These are phyloP conservation scores for Elaphomyces granulatus DNA, from an alignment of 495 filamentous ascomycete genomes.

Conservation along the genomic window DNA sequence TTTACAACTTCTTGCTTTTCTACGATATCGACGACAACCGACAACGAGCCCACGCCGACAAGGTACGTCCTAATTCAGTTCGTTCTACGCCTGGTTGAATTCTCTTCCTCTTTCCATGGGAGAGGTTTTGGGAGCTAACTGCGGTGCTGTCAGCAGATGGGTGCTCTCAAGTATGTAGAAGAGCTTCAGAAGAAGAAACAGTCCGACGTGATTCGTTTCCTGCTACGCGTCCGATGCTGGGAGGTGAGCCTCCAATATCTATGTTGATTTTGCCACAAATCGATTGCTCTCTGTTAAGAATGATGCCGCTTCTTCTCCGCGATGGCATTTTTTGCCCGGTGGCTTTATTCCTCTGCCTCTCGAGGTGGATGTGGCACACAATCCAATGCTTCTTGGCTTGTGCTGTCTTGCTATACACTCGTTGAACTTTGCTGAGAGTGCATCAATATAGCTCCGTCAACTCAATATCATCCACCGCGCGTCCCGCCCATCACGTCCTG, in stretches of 20 bases:
- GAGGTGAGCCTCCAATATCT: constrained; percentile 57
- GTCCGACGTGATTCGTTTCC: constrained; percentile 96
- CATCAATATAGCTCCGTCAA: constrained; percentile 98
- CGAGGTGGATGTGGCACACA: constrained; percentile 36
- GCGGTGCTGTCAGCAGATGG: constrained; percentile 43
- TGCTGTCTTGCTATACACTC: constrained; percentile 88
- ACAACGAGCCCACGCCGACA: constrained; percentile 36
- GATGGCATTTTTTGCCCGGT: constrained; percentile 8
- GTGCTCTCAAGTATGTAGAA: constrained; percentile 97
- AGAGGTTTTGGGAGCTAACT: too few relatives aligned
- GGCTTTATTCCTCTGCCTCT: constrained; percentile 16
- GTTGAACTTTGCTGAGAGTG: constrained; percentile 99
- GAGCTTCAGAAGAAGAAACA: constrained; percentile 99
- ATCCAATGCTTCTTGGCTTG: constrained; percentile 9
- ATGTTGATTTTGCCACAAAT: neutral
- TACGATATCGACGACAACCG: constrained; percentile 37
- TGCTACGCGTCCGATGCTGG: constrained; percentile 99
- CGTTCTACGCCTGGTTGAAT: neutral
- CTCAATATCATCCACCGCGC: constrained; percentile 98
- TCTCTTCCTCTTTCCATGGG: too few relatives aligned
- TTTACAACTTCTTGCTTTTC: too few relatives aligned
- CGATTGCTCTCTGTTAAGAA: neutral
- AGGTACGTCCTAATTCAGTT: constrained; percentile 27
- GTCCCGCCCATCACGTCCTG: constrained; percentile 92
- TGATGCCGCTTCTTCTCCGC: neutral